Conservation (phyloP, 768 basidiomycete genomes). For the Termitomyces sp. region DNA sequence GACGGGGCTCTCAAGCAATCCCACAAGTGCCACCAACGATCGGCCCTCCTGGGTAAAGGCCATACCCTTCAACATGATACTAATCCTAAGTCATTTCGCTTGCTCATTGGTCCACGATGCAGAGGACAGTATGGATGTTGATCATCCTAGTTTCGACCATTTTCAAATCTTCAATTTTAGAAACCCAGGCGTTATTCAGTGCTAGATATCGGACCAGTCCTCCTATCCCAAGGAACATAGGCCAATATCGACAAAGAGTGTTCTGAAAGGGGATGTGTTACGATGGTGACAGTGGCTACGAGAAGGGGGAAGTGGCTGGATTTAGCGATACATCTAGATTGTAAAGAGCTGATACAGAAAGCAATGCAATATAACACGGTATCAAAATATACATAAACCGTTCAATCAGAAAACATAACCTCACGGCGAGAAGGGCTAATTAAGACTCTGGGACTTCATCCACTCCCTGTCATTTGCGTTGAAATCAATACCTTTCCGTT, state of each 20-base stretch:
- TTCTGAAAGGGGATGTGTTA: neutral
- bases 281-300: neutral
- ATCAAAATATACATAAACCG: neutral
- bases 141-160: neutral
- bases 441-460: slow-evolving; percentile 79
- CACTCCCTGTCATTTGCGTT: slow-evolving; percentile 83
- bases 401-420: slow-evolving; percentile 11
- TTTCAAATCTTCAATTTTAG: slow-evolving; percentile 8
- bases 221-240: neutral
- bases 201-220: slow-evolving; percentile 17
- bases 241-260: neutral
- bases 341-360: neutral
- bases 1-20: too few species aligned
- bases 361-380: neutral
- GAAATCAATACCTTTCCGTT: slow-evolving; percentile 75
- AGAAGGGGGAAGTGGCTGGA: neutral
- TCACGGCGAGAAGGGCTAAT: slow-evolving; percentile 34
- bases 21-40: too few species aligned
- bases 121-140: neutral
- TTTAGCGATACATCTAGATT: neutral
- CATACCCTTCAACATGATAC: slow-evolving; percentile 30
- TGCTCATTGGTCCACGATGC: slow-evolving; percentile 18
- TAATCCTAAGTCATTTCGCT: slow-evolving; percentile 30
- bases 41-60: too few species aligned
- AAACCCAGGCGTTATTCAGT: slow-evolving; percentile 8